Evolutionary conservation across 495 filamentous ascomycete species (phyloP), one percentile per base, ranked within the genome.

Genomic region (Penicillium paradoxum): DNA sequence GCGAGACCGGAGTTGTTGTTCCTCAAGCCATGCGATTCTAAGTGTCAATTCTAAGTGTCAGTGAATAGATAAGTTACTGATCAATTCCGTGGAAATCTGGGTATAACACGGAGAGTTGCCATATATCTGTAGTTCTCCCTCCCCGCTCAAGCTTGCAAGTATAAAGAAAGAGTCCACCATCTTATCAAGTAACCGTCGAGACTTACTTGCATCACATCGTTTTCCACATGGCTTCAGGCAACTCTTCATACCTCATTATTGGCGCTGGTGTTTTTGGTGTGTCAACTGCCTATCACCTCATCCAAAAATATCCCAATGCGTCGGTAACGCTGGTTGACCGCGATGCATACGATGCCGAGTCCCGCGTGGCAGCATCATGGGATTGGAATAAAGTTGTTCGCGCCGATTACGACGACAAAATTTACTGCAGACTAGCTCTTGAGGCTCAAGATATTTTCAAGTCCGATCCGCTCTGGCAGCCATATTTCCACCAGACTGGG

Each of bases 381-480:
- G 84, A 87, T 66, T 81, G 79, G 73, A 86, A 85, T 60, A 86
- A 86, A 57, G 80, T 86, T 14, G 66, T 87, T 17, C 82, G 85
- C 58, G 75, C 83, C 49, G 84, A 87, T 59, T 88, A 87, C 65
- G 65, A 70, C 30, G 75, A 83, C 57, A 63, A 71, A 14, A 58
- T 79, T 29, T 87, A 87, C 70, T 76, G 71, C 54, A 51, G 69
- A 41, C 70, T 86, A 10, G 83, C 77, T 15, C 67, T 84, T 15
- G 78, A 84, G 56, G 78, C 83, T 0, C 72, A 75, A 41, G 71
- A 78, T 34, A 63, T 73, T 24, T 87, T 80, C 76, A 70, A 69
- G 18, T 63, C 49, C 0, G 77, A 81, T 64, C 74, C 79, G 4
- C 60, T 84, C 1, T 83, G 73, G 67, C 61, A 69, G 51, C 68